Base-by-base conservation (phyloP, 2,329 filamentous ascomycete genomes). In the Aspergillus sp. region DNA sequence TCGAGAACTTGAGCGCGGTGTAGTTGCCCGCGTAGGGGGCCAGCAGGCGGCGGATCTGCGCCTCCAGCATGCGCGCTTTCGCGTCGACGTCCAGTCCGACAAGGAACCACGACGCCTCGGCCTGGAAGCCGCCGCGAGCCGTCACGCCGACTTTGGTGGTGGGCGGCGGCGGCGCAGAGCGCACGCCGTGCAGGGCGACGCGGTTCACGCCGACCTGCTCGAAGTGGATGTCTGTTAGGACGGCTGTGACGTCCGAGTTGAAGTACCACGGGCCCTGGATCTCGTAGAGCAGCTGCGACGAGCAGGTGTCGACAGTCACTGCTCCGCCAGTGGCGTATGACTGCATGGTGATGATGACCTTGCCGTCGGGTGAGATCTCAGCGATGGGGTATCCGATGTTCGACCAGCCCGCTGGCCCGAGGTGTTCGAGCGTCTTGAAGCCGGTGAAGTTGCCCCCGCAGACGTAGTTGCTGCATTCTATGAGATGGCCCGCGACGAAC, bases 221-320 rank as follows among this genome's bases (percentile, higher is more conserved):
- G 54, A 85, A 80, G 52, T 71, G 74, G 35, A 82, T 67, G n/a
- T 75, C 68, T 44, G 75, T 68, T 13, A 84, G 66, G 13, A 80
- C 60, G 0, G 81, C 81, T 0, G 77, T 81, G 26, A 83, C 80
- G 55, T 83, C 81, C 0, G 76, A 78, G 65, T 83, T 82, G 70
- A 75, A 80, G 61, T 84, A 84, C 71, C 75, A 77, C 0, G 77
- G 77, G 4, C 79, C 79, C 57, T 81, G 79, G 14, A 81, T 77
- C 61, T 82, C 79, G 59, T 81, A 82, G 2, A 82, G 59, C 2
- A 82, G 66, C 54, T 83, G 80, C 3, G 75, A 77, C 0, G 74
- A 75, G 50, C 79, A 77, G 0, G 80, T 82, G 49, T 81, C 76
- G 7, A 77, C 73, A 1, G 70, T 74, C 16, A 77, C 69, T 2